Evolutionary conservation across 1,139 yeast species (phyloP).

Genomic region (Yamadazyma friedrichii): DNA sequence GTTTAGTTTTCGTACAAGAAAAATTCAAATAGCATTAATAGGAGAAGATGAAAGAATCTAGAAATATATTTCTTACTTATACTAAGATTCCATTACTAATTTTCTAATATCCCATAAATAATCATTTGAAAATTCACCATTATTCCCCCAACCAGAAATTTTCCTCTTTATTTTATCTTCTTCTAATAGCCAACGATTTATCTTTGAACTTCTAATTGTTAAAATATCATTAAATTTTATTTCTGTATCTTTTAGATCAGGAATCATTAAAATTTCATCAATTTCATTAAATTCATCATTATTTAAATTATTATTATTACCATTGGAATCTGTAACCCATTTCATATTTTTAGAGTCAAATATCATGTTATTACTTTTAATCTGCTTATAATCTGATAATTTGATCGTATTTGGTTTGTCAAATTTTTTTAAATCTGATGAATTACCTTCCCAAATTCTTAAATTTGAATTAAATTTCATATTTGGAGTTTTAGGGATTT

Average conservation of each 20-base stretch:
- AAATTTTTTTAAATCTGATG: constrained; percentile 52
- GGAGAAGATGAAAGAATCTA: background rate
- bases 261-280: constrained; percentile 20
- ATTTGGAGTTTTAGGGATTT: constrained; percentile 19
- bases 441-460: constrained; percentile 70
- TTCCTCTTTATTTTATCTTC: constrained; percentile 50
- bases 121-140: constrained; percentile 36
- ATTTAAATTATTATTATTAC: constrained; percentile 4
- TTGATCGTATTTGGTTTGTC: constrained; percentile 44
- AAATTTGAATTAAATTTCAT: constrained; percentile 58
- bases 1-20: too few relatives aligned
- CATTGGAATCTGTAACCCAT: constrained; percentile 44
- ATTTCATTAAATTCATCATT: constrained; percentile 48
- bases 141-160: constrained; percentile 53
- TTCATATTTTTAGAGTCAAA: constrained; percentile 58
- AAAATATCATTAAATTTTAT: constrained; percentile 31
- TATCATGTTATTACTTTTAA: constrained; percentile 39
- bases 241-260: constrained; percentile 35
- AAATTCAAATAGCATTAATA: too few relatives aligned
- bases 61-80: background rate
- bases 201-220: constrained; percentile 35
- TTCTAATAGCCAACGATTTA: constrained; percentile 47
- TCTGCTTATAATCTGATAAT: constrained; percentile 24
- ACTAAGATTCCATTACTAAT: constrained; percentile 46
- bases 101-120: constrained; percentile 55